phyloP scores from a whole-genome alignment of 2,329 filamentous ascomycete species.

The Dendryphion nanum region DNA sequence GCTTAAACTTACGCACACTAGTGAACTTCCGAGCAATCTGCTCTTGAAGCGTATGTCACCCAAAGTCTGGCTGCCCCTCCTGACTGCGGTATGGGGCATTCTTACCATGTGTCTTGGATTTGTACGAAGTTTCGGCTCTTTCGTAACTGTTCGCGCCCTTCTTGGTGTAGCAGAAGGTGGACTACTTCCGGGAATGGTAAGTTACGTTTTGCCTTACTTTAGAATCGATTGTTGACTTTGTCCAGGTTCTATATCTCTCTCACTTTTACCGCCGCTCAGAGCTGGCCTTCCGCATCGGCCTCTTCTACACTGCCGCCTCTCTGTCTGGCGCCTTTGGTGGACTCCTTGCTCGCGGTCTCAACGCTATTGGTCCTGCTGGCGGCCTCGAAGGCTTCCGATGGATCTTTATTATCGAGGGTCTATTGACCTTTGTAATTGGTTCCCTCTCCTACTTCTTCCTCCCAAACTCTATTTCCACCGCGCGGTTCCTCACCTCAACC shows the following conservation, averaged over 20 bases:
- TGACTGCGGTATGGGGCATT: slow-evolving; percentile 59
- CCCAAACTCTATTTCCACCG: slow-evolving; percentile 56
- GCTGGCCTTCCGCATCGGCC: slow-evolving; percentile 61
- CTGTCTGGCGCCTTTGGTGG: slow-evolving; percentile 65
- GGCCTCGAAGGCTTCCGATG: slow-evolving; percentile 59
- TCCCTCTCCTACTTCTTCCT: slow-evolving; percentile 53
- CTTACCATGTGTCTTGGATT: slow-evolving; percentile 59
- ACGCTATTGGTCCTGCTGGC: slow-evolving; percentile 56
- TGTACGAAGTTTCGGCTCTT: slow-evolving; percentile 54
- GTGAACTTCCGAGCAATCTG: slow-evolving; percentile 64
- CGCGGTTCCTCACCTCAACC: slow-evolving; percentile 53
- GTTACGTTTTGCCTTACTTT: slow-evolving; percentile 16
- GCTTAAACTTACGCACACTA: slow-evolving; percentile 19
- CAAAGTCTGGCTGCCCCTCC: slow-evolving; percentile 58
- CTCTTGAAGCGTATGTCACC: slow-evolving; percentile 62
- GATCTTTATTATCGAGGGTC: slow-evolving; percentile 62
- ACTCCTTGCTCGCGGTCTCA: slow-evolving; percentile 60
- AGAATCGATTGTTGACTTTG: slow-evolving; percentile 46
- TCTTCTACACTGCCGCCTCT: slow-evolving; percentile 68
- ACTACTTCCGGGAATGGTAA: slow-evolving; percentile 63
- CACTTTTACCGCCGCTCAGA: slow-evolving; percentile 61
- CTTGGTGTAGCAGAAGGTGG: slow-evolving; percentile 65
- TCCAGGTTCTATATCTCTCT: slow-evolving; percentile 62
- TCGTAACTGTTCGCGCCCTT: slow-evolving; percentile 60
- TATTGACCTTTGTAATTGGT: slow-evolving; percentile 54